Evolutionary conservation across 108 stramenopile genomes (phyloP).

Genomic region (Skeletonema marinoi): DNA sequence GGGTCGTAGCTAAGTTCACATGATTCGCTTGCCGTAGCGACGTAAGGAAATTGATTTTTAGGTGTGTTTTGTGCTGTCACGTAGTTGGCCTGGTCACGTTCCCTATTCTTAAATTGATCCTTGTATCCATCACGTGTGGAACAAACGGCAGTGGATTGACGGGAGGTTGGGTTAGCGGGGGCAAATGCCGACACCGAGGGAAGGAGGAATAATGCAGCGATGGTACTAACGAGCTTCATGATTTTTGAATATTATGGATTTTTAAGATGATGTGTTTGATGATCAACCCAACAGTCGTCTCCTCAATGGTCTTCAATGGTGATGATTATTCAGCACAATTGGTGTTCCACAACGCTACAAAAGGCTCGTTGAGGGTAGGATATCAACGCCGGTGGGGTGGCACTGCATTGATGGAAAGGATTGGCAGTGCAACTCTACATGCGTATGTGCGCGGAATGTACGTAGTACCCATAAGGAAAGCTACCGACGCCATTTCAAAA

Average conservation of each 20-base stretch:
- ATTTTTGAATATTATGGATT: neutral
- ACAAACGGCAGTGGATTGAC: neutral
- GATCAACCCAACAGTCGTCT: neutral
- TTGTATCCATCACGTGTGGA: constrained; percentile 3
- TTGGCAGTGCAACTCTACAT: no score
- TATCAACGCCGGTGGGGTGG: no score
- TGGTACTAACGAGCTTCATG: constrained; percentile 3
- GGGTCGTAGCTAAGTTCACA: constrained; percentile 41
- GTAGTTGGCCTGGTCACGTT: constrained; percentile 33
- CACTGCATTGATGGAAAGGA: no score
- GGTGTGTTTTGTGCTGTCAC: constrained; percentile 5
- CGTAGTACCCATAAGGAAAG: no score
- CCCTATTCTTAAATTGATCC: constrained; percentile 9
- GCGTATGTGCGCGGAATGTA: no score
- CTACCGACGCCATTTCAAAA: no score
- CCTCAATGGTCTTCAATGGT: neutral
- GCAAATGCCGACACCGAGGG: constrained; percentile 2
- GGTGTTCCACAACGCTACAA: neutral
- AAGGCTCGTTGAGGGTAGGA: no score
- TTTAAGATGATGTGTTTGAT: neutral
- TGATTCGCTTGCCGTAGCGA: constrained; percentile 19
- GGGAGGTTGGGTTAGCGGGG: neutral
- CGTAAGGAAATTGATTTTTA: constrained; percentile 37
- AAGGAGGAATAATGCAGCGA: neutral
- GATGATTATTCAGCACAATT: neutral